Base-by-base conservation (phyloP, 2,329 filamentous ascomycete species). In the Colletotrichum eleusines region DNA sequence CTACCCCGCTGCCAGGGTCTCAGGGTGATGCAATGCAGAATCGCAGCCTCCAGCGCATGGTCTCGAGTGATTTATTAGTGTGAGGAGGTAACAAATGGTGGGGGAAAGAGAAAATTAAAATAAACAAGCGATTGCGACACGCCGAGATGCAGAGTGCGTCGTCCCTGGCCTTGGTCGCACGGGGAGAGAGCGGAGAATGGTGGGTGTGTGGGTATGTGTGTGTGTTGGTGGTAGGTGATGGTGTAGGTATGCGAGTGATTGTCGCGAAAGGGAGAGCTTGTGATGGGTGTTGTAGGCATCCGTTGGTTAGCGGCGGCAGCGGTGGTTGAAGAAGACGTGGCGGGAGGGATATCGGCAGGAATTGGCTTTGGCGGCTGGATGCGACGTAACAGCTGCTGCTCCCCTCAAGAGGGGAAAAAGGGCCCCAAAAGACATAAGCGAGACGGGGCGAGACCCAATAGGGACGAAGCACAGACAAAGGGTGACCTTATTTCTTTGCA, bases 1-100 rank as follows among this genome's bases (percentile, higher is more conserved):
- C 69, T 71, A 71, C 69, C 69, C 69, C 69, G 69, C 69, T 71
- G 69, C 64, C 69, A 71, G 69, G 69, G 69, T 71, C 64, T 71
- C 68, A 71, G 64, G 64, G 64, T 50, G 64, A 68, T 71, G 69
- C 64, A 71, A 68, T 71, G 69, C 69, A 71, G 46, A 60, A 68
- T 54, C 64, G 69, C 50, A 70, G 42, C 69, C 51, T 71, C 64
- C 58, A 69, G 69, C 64, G 58, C 69, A 71, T 71, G 69, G 69
- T 66, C 42, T 62, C 69, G 20, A 59, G 60, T 59, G 53, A 35
- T 31, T 23, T 62, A 50, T 12, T 33, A 28, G 9, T 48, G 53
- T 7, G 42, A 23, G 18, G 16, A n/a, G 64, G 50, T 12, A 51
- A 48, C 14, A 16, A 20, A 7, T 5, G 14, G n/a, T n/a, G 7